A percentile compares a stretch with the other conserved stretches of the same genome.
These are phyloP conservation scores for Botrytis cinerea DNA, from an alignment of 2,329 filamentous ascomycete species.

Conservation along the genomic window DNA sequence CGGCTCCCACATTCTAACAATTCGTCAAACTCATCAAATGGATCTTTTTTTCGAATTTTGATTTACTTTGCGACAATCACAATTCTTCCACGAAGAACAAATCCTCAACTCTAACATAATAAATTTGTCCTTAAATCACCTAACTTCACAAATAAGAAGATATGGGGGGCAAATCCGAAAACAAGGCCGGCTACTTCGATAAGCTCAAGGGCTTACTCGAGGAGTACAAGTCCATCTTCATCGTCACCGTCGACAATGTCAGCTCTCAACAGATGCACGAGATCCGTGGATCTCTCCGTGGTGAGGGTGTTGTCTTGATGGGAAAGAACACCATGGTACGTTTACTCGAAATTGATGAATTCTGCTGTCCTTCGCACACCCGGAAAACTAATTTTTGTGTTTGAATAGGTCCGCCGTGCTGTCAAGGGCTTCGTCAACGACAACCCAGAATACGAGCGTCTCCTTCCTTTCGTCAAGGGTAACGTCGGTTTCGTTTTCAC, in stretches of 20 bases:
- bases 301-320: slow-evolving; percentile 94
- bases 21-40: slow-evolving; percentile 21
- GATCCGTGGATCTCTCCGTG: slow-evolving; percentile 90
- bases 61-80: slow-evolving; percentile 18
- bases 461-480: slow-evolving; percentile 92
- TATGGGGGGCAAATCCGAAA: slow-evolving; percentile 96
- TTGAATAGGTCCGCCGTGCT: slow-evolving; percentile 80
- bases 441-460: slow-evolving; percentile 95
- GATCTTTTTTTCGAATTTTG: background rate
- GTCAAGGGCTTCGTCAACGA: slow-evolving; percentile 92
- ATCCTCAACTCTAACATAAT: slow-evolving; percentile 32
- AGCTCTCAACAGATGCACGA: slow-evolving; percentile 99
- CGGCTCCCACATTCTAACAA: slow-evolving; percentile 23
- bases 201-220: slow-evolving; percentile 98
- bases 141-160: slow-evolving; percentile 93
- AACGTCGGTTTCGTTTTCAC: slow-evolving; percentile 99
- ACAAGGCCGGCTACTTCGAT: slow-evolving; percentile 98
- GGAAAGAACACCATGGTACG: slow-evolving; percentile 99
- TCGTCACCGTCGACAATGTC: slow-evolving; percentile 99
- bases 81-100: slow-evolving; percentile 24
- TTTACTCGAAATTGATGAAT: background rate
- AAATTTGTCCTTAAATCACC: slow-evolving; percentile 89
- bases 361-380: background rate
- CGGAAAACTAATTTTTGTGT: slow-evolving; percentile 21
- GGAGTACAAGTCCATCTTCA: slow-evolving; percentile 97